Base-by-base conservation (phyloP, 768 basidiomycete species). In the Lactarius akahatsu region DNA sequence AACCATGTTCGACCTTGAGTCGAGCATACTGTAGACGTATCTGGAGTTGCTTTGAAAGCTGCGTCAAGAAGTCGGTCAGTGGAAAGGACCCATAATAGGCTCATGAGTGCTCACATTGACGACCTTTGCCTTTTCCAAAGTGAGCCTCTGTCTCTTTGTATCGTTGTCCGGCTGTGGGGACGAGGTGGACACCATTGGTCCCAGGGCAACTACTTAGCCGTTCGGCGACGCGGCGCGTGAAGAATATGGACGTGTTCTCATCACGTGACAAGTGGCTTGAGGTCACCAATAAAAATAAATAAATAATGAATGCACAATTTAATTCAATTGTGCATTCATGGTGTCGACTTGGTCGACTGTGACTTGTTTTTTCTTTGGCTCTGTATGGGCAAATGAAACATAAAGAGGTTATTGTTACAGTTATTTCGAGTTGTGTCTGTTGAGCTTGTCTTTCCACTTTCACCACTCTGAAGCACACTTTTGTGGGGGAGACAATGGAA, bases 1-100 rank as follows among this genome's bases (percentile, higher is more conserved):
- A 91, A 58, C 89, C 89, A 72, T 90, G 82, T 67, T 91, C 88
- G 57, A 91, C 89, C 72, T 91, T 91, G 63, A 91, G 78, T 69
- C 83, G 80, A 32, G 90, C 90, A 72, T 91, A 91, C 71, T 88
- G 89, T 11, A 91, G 78, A 32, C 90, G 83, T 79, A 88, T 82
- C 74, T 88, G 88, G 41, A 91, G 80, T 68, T 90, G 88, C 70
- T 86, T 81, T 6, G 86, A 85, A 54, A 91, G 80, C 90, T 90
- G 70, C 28, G 40, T 36, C 18, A 23, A 36, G 15, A 28, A 4
- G 16, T 3, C 32, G 38, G 28, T 58, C 30, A 61, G 26, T 16
- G n/a, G 30, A 56, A 50, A 45, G 6, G 36, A 18, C 15, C 23
- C 23, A 47, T 32, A 36, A 47, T 15, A 34, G 40, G 60, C 20